Evolutionary conservation across 2,329 filamentous ascomycete genomes (phyloP).

Genomic region (Teratosphaeria zuluensis): DNA sequence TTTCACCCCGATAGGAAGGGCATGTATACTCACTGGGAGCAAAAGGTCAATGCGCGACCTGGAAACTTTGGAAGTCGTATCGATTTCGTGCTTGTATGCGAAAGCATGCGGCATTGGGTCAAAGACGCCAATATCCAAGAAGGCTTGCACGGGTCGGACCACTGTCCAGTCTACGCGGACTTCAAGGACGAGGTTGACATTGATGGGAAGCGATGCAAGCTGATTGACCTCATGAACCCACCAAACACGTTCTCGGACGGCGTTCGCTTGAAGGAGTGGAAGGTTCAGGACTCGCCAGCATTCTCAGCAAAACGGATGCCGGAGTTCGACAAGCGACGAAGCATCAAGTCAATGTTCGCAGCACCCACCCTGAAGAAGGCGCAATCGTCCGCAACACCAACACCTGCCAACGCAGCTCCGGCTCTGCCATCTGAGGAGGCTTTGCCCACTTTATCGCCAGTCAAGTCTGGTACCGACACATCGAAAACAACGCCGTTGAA

Average conservation of each 20-base stretch:
- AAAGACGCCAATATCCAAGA: slow-evolving; percentile 78
- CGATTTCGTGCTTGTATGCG: slow-evolving; percentile 82
- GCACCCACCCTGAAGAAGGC: slow-evolving; percentile 36
- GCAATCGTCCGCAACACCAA: background rate
- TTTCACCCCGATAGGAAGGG: slow-evolving; percentile 71
- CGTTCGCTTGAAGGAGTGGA: slow-evolving; percentile 56
- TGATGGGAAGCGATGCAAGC: slow-evolving; percentile 38
- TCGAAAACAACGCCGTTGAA: slow-evolving; percentile 20
- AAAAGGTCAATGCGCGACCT: slow-evolving; percentile 87
- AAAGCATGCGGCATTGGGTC: slow-evolving; percentile 72
- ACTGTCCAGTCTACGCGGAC: slow-evolving; percentile 82
- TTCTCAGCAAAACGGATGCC: slow-evolving; percentile 75
- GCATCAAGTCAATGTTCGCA: slow-evolving; percentile 87
- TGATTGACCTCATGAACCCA: slow-evolving; percentile 70
- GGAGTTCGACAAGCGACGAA: slow-evolving; percentile 76
- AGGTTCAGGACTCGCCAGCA: slow-evolving; percentile 55
- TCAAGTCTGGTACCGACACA: background rate
- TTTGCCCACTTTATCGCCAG: background rate
- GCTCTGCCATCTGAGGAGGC: background rate
- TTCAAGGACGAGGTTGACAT: slow-evolving; percentile 53
- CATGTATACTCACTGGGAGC: slow-evolving; percentile 98
- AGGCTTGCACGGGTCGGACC: slow-evolving; percentile 86
- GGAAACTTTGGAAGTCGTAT: slow-evolving; percentile 89
- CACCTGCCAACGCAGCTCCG: background rate
- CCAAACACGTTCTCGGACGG: slow-evolving; percentile 60